Conservation (phyloP, 2,329 filamentous ascomycete species). For the Pseudogymnoascus sp. region DNA sequence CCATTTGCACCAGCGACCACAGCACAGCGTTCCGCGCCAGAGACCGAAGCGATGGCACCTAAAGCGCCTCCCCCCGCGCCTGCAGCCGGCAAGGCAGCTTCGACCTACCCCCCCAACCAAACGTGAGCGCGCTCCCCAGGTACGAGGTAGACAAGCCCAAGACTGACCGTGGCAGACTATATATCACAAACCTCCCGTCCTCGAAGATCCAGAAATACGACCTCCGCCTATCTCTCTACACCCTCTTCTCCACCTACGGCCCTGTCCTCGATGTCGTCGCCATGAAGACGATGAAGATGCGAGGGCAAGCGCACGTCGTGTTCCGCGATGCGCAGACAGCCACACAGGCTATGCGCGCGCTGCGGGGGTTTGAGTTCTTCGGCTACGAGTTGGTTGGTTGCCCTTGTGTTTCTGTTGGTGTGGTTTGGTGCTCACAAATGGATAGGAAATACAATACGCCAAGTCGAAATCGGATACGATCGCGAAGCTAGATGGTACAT, state of each 20-base stretch:
- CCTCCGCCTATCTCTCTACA: conserved; percentile 79
- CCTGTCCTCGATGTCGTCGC: conserved; percentile 87
- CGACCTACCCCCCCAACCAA: conserved; percentile 61
- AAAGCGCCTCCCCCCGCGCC: conserved; percentile 33
- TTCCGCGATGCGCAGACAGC: conserved; percentile 86
- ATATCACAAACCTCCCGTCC: conserved; percentile 76
- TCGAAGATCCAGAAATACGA: conserved; percentile 87
- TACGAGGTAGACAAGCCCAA: conserved; percentile 8
- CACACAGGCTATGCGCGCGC: conserved; percentile 83
- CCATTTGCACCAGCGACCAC: neutral
- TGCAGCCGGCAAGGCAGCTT: conserved; percentile 37
- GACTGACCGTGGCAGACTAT: conserved; percentile 53
- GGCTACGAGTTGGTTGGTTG: conserved; percentile 71
- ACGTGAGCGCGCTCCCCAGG: conserved; percentile 47
- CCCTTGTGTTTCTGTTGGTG: neutral
- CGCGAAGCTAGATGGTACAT: conserved; percentile 86
- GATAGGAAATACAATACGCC: conserved; percentile 81
- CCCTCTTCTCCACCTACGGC: conserved; percentile 89
- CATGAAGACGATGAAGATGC: conserved; percentile 84
- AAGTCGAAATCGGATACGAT: conserved; percentile 84
- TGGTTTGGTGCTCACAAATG: neutral
- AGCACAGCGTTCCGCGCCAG: neutral
- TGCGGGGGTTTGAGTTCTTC: conserved; percentile 80
- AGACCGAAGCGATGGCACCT: conserved; percentile 23
- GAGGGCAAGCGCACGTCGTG: conserved; percentile 88